Base-by-base conservation (phyloP, 139 green algal genomes). In the Chlorella sorokiniana region DNA sequence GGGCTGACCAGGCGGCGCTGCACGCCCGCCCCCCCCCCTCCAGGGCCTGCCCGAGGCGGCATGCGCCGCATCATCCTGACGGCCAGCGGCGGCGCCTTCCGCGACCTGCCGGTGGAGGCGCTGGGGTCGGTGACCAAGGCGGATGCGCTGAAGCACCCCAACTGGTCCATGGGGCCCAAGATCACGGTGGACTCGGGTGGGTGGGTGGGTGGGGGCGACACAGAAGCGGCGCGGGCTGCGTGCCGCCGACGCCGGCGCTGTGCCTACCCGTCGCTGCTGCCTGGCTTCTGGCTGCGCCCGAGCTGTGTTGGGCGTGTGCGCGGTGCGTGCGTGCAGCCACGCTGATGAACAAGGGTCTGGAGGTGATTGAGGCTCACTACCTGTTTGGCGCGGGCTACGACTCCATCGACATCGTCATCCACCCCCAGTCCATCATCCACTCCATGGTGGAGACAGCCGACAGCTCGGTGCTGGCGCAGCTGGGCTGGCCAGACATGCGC, bases 361-460 rank as follows among this genome's bases (percentile, higher is more conserved):
- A 98, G 91, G 96, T 99, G 40, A 99, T 99, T 68, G 96, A 99
- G 91, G 97, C 97, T 65, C 97, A 99, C 92, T 99, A 99, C 91
- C 89, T 99, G 71, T 99, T 96, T 85, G 97, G 97, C 56, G 92
- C 94, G 2, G 83, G 89, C 79, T 99, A 99, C 81, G 95, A 99
- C 90, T 89, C 99, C 93, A 99, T 99, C 84, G 97, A 99, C 22
- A 94, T 99, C 61, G 95, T 99, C n/a, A 97, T 99, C 81, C 97
- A 99, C 90, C 96, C 96, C 10, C 95, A 99, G 93, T 97, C 90
- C 83, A 99, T 99, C 90, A 97, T 99, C 84, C 97, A 99, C 91
- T 98, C 94, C 83, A 99, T 99, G 97, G 91, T 99, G 48, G 97
- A 99, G 88, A 99, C 96, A 0, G 81, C 89, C 35, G 97, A 99